Evolutionary conservation across 768 basidiomycete species (phyloP).

Genomic region (Steccherinum ochraceum): DNA sequence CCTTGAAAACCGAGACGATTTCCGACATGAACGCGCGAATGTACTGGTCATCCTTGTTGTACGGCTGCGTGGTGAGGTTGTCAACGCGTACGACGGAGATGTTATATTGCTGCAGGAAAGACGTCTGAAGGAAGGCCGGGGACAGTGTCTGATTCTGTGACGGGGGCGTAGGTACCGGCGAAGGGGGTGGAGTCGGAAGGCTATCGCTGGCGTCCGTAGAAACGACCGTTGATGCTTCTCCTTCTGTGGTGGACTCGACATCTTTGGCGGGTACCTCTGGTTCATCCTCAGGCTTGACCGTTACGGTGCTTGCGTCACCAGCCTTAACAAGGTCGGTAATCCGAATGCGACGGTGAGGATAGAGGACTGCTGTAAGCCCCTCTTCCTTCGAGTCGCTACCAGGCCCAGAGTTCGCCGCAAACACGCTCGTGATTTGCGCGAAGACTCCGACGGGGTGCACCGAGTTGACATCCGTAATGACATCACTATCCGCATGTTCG

Average conservation of each 20-base stretch:
- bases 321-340: constrained; percentile 83
- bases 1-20: constrained; percentile 96
- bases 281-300: constrained; percentile 26
- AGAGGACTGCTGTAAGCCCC: constrained; percentile 90
- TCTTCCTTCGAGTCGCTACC: constrained; percentile 78
- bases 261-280: constrained; percentile 11
- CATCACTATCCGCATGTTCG: constrained; percentile 85
- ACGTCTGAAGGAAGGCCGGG: constrained; percentile 67
- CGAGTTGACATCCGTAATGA: constrained; percentile 81
- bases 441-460: constrained; percentile 95
- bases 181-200: constrained; percentile 27
- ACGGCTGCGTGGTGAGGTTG: constrained; percentile 76
- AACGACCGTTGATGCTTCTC: constrained; percentile 17
- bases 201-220: constrained; percentile 20
- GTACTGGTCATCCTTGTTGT: constrained; percentile 90
- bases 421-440: constrained; percentile 93
- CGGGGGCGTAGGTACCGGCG: constrained; percentile 13
- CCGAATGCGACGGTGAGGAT: constrained; percentile 85
- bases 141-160: constrained; percentile 1
- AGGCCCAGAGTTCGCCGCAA: constrained; percentile 49
- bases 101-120: constrained; percentile 73
- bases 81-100: constrained; percentile 87
- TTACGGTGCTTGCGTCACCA: constrained; percentile 34
- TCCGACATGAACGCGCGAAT: constrained; percentile 95
- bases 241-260: constrained; percentile 9